Conservation (phyloP, 2,329 filamentous ascomycete species). For the Neonectria magnoliae region DNA sequence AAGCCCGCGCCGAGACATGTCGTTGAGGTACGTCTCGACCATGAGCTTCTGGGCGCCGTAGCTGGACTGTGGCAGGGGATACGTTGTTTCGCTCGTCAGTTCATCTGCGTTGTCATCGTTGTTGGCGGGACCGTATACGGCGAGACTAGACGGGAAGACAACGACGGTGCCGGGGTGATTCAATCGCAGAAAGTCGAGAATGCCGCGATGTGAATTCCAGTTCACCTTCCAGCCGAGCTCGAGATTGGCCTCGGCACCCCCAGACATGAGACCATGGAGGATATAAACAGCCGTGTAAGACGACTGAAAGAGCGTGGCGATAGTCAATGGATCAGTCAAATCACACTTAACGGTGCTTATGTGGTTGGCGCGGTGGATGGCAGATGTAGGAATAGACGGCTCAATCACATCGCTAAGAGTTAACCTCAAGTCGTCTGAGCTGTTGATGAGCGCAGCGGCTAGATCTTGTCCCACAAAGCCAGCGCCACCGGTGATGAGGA, state of each 20-base stretch:
- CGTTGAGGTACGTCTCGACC: slow-evolving; percentile 56
- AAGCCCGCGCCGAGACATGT: slow-evolving; percentile 58
- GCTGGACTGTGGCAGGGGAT: slow-evolving; percentile 61
- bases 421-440: slow-evolving; percentile 49
- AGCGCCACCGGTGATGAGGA: slow-evolving; percentile 70
- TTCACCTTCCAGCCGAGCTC: slow-evolving; percentile 65
- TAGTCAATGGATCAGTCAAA: slow-evolving; percentile 43
- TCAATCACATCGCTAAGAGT: slow-evolving; percentile 65
- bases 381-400: slow-evolving; percentile 55
- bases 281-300: slow-evolving; percentile 61
- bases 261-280: slow-evolving; percentile 72
- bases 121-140: slow-evolving; percentile 60
- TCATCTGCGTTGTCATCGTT: background rate
- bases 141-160: slow-evolving; percentile 67
- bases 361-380: slow-evolving; percentile 44
- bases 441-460: slow-evolving; percentile 61
- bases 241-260: slow-evolving; percentile 68
- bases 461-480: slow-evolving; percentile 72
- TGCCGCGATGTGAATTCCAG: slow-evolving; percentile 61
- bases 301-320: slow-evolving; percentile 43
- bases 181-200: slow-evolving; percentile 61
- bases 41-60: slow-evolving; percentile 72
- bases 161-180: slow-evolving; percentile 59
- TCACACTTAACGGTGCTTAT: slow-evolving; percentile 46
- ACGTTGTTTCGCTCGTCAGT: slow-evolving; percentile 31